Evolutionary conservation across 2,329 filamentous ascomycete species (phyloP), one percentile per base, ranked within the genome.

Genomic region (Epichloe sibirici): DNA sequence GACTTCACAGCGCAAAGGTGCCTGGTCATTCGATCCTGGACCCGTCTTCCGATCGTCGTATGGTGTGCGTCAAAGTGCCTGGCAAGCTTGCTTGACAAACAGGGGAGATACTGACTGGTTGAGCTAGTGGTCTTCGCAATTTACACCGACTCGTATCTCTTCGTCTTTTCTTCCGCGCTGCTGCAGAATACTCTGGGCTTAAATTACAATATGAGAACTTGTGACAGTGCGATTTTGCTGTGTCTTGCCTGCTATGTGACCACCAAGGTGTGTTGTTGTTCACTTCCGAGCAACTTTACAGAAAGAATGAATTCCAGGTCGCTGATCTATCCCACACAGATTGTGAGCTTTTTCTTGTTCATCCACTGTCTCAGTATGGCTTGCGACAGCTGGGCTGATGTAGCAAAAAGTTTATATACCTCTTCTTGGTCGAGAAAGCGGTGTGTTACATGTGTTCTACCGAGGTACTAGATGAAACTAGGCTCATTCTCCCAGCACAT

Each of bases 391-490:
- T 11, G 17, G 35, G 7, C 34, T 48, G 38, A 48, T 35, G 34
- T 23, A 21, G 1, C 4, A 7, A n/a, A 39, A 45, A 76, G 67
- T 65, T 83, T 23, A 79, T 83, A n/a, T 85, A 84, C 59, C 70
- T 80, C 28, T 85, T 84, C 60, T 68, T 85, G 2, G 79, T 82
- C 1, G 82, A 85, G 62, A 81, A 81, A 65, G 79, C 77, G 44
- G 78, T 80, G 25, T 25, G 53, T 52, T 38, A 9, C 43, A 65
- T 62, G 73, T 35, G 11, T 17, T 48, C 34, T 17, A 7, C 2
- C 28, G 66, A 15, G 15, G 3, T 6, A 2, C 7, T 21, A 7
- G 15, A 45, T 34, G 31, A 21, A 31, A 4, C 21, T n/a, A 25
- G 17, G 42, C 56, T 60, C 13, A 59, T 12, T 17, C 34, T 39